Conservation (phyloP, 305 asterid genomes). For the Fraxinus ornus region DNA sequence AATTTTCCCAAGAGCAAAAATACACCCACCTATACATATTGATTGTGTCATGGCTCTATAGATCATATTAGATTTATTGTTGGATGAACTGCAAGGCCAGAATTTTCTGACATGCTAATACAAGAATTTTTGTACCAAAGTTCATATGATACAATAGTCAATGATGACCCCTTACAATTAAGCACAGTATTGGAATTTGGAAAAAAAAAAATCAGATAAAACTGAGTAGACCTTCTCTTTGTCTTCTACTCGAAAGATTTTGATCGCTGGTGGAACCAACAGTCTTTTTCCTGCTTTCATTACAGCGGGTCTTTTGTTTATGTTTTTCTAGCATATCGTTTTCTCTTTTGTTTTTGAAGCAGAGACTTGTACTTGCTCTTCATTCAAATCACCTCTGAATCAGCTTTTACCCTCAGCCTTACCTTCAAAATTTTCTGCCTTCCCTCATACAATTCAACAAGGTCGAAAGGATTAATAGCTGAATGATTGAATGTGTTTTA, state of each 20-base stretch:
- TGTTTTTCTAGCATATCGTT: background rate
- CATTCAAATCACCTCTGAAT: background rate
- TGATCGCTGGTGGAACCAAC: background rate
- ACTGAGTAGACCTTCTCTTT: background rate
- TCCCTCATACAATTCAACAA: background rate
- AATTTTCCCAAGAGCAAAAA: background rate
- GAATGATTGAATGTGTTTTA: background rate
- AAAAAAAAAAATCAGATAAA: background rate
- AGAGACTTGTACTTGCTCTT: background rate
- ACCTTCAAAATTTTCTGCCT: background rate
- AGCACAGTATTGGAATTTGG: background rate
- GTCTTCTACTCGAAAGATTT: background rate
- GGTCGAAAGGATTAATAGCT: background rate
- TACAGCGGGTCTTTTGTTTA: background rate
- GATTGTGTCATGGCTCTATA: background rate
- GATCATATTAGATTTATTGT: background rate
- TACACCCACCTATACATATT: background rate
- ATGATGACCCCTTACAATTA: background rate
- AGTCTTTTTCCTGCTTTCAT: background rate
- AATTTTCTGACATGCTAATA: background rate
- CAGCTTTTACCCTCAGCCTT: background rate
- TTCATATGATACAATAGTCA: background rate
- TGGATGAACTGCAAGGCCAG: background rate
- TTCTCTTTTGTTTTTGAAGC: background rate
- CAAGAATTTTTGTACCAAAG: background rate